Evolutionary conservation across 768 basidiomycete genomes (phyloP).

Genomic region (Wakefieldia striispora): DNA sequence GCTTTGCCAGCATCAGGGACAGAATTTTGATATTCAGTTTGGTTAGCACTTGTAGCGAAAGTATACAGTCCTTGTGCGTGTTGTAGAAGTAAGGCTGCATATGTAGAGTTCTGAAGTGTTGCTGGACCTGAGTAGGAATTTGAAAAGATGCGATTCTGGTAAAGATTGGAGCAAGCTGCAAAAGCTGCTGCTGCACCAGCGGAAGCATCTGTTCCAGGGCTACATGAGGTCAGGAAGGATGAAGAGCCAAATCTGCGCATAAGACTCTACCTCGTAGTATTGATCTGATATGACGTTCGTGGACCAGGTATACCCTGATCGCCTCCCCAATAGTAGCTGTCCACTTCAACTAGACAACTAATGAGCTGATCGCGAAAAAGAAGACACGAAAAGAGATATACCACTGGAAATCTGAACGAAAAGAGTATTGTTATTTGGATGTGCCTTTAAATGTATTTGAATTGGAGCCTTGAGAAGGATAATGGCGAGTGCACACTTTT

Average conservation of each 20-base stretch:
- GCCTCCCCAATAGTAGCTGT: conserved; percentile 88
- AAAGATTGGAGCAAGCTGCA: conserved; percentile 81
- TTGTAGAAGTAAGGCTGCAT: conserved; percentile 62
- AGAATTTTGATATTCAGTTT: conserved; percentile 64
- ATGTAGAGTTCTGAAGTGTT: conserved; percentile 68
- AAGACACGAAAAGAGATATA: conserved; percentile 22
- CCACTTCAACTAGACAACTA: conserved; percentile 46
- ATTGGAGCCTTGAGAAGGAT: background rate
- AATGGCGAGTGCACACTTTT: conserved; percentile 49
- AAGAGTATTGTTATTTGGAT: conserved; percentile 68
- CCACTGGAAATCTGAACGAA: conserved; percentile 75
- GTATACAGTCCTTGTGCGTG: conserved; percentile 76
- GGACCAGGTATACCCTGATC: conserved; percentile 73
- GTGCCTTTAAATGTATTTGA: conserved; percentile 52
- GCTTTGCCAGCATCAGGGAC: conserved; percentile 60
- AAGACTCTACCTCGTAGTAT: conserved; percentile 48
- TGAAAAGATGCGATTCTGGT: conserved; percentile 58
- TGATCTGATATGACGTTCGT: conserved; percentile 77
- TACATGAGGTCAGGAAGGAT: conserved; percentile 11
- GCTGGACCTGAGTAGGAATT: conserved; percentile 57
- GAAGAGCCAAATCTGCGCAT: background rate
- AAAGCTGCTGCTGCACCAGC: conserved; percentile 86
- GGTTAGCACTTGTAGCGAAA: conserved; percentile 69
- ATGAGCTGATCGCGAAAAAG: conserved; percentile 1
- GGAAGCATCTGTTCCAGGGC: conserved; percentile 88